Base-by-base conservation (phyloP, 2,329 filamentous ascomycete species). In the Aspergillus quadricinctus region DNA sequence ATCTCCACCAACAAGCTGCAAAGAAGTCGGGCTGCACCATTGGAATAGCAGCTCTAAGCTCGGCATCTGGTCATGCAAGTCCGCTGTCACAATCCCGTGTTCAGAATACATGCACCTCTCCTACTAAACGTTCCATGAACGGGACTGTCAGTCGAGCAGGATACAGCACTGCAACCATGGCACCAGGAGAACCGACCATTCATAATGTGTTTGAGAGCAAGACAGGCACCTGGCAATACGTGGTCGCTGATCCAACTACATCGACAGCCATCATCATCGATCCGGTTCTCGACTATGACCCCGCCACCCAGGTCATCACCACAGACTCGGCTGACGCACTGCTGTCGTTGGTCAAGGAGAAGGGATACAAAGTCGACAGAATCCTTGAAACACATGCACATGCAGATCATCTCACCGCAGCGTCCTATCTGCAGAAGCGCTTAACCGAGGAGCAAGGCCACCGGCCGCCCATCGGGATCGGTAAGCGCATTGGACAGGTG, bases 211-310 rank as follows among this genome's bases (percentile, higher is more conserved):
- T 72, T 43, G 79, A 81, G 55, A 45, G 58, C 0, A 64, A 59
- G 4, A 81, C 84, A 0, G 75, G 76, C 2, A 85, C 84, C 19
- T 87, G 81, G 81, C 85, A 88, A 64, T 87, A 86, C 59, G 62
- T 87, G 0, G 78, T 88, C 1, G 80, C 77, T 0, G 83, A 87
- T 57, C 78, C 81, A 0, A 56, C 64, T 0, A 83, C 81, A 0
- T 66, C 62, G 1, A 64, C 63, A 0, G 81, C 83, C 1, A 80
- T 77, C 55, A 82, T 88, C 52, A 86, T 88, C 61, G 85, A 88
- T 61, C 75, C 85, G 0, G 85, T 88, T 0, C 65, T 88, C 2
- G 79, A 87, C 66, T 86, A 79, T 57, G 78, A 85, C 48, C 74
- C 76, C 1, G 61, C 67, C 10, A 75, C 69, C 1, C 69, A 73